Conservation (phyloP, 176 grass and related monocot genomes). For the Aechmea fasciata region DNA sequence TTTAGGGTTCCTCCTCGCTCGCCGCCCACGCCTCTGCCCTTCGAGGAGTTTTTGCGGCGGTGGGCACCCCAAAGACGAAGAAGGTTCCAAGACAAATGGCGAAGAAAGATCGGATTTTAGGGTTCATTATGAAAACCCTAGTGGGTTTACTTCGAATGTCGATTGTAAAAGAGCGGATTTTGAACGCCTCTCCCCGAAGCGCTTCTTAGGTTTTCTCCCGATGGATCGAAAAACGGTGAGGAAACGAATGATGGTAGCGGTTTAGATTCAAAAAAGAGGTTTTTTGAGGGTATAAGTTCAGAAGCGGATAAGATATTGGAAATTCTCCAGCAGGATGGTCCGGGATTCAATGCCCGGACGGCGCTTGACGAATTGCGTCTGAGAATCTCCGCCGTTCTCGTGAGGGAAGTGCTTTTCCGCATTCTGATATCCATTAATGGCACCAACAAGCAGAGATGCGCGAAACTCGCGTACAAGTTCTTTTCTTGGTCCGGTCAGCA, state of each 20-base stretch:
- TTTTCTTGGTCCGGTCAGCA: slow-evolving; percentile 75
- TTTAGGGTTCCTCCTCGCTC: slow-evolving; percentile 15
- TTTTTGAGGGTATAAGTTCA: slow-evolving; percentile 19
- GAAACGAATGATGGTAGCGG: slow-evolving; percentile 19
- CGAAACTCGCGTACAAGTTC: slow-evolving; percentile 73
- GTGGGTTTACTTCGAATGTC: not conserved
- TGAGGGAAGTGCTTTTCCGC: slow-evolving; percentile 56
- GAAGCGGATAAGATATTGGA: slow-evolving; percentile 44
- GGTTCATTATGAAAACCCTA: not conserved
- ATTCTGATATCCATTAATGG: slow-evolving; percentile 40
- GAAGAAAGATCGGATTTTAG: slow-evolving; percentile 11
- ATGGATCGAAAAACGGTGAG: slow-evolving; percentile 16
- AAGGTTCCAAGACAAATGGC: not conserved
- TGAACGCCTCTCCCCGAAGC: slow-evolving; percentile 30
- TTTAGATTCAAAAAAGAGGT: slow-evolving; percentile 14
- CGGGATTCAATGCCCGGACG: slow-evolving; percentile 47
- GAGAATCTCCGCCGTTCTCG: slow-evolving; percentile 40
- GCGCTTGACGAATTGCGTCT: slow-evolving; percentile 69
- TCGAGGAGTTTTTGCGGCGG: slow-evolving; percentile 30
- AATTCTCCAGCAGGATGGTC: slow-evolving; percentile 78
- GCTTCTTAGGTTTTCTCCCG: slow-evolving; percentile 46
- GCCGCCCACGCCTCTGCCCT: slow-evolving; percentile 21
- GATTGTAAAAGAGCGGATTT: slow-evolving; percentile 21
- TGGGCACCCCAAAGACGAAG: not conserved
- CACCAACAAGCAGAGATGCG: slow-evolving; percentile 46